phyloP scores from a whole-genome alignment of 495 filamentous ascomycete genomes.

The Cairneyella variabilis region DNA sequence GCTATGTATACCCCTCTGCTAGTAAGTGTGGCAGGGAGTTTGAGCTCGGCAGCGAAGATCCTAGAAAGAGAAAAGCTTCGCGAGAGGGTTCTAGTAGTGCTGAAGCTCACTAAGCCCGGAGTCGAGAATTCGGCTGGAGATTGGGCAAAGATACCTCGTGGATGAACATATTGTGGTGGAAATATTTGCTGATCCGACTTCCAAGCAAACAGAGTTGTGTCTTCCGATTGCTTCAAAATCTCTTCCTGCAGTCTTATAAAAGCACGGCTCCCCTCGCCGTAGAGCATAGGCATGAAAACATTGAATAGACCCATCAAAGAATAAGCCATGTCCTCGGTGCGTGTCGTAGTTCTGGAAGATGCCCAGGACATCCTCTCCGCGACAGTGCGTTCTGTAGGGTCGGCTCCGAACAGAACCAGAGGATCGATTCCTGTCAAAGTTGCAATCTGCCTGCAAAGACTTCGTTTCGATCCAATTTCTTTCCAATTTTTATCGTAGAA shows the following conservation, averaged over 20 bases:
- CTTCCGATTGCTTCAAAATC: not conserved
- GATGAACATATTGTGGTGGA: too few species aligned
- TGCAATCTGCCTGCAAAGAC: not conserved
- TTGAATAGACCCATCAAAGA: constrained; percentile 1
- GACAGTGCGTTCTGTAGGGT: not conserved
- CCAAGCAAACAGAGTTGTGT: not conserved
- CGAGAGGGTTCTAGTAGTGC: not conserved
- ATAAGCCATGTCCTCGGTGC: not conserved
- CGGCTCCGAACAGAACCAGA: not conserved
- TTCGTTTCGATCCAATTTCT: not conserved
- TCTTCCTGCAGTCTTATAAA: not conserved
- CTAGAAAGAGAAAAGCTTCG: not conserved
- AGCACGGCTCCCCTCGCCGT: not conserved
- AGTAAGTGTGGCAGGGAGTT: not conserved
- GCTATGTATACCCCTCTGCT: constrained; percentile 4
- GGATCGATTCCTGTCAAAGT: not conserved
- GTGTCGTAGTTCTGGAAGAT: not conserved
- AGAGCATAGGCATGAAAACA: not conserved
- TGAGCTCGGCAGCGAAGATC: not conserved
- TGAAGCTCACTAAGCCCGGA: not conserved
- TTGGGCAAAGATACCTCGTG: not conserved
- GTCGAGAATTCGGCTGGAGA: not conserved
- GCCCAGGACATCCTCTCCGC: constrained; percentile 5
- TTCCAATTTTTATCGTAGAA: not conserved
- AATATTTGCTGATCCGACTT: not conserved